phyloP scores from a whole-genome alignment of 2,329 filamentous ascomycete genomes.

The Monosporascus sp. region DNA sequence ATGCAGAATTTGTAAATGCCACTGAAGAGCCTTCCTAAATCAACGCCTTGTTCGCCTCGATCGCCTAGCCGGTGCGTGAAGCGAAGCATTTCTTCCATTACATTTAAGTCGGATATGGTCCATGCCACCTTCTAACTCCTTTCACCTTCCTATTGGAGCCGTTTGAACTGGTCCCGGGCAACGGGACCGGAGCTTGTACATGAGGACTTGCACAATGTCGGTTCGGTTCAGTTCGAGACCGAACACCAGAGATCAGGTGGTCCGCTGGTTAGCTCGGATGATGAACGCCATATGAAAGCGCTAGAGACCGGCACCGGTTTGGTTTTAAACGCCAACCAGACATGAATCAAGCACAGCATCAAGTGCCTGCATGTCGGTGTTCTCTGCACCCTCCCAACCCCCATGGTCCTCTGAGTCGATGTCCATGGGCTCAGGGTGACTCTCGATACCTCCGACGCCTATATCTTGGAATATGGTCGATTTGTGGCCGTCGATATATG shows the following conservation, averaged over 20 bases:
- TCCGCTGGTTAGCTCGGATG: too few relatives aligned
- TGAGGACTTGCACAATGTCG: too few relatives aligned
- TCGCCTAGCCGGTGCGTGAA: not conserved
- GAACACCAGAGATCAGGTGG: too few relatives aligned
- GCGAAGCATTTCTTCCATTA: not conserved
- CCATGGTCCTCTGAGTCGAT: conserved; percentile 43
- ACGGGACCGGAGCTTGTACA: too few relatives aligned
- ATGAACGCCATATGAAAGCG: not conserved
- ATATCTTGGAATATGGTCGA: conserved; percentile 24
- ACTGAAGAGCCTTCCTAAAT: not conserved
- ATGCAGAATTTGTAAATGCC: conserved; percentile 6
- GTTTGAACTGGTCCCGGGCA: too few relatives aligned
- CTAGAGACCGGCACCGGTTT: not conserved
- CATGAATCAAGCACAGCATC: conserved; percentile 54
- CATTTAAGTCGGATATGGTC: not conserved
- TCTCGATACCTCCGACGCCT: conserved; percentile 29
- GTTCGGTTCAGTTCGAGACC: too few relatives aligned
- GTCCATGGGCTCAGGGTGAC: conserved; percentile 51
- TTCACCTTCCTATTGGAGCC: too few relatives aligned
- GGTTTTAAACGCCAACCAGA: conserved; percentile 38
- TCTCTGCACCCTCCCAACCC: conserved; percentile 59
- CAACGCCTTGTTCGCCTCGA: not conserved
- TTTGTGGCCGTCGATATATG: conserved; percentile 39
- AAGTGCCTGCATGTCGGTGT: conserved; percentile 45
- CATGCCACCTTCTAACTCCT: not conserved